These are phyloP conservation scores for Angophora floribunda DNA, from an alignment of 345 rosid species.

Conservation along the genomic window DNA sequence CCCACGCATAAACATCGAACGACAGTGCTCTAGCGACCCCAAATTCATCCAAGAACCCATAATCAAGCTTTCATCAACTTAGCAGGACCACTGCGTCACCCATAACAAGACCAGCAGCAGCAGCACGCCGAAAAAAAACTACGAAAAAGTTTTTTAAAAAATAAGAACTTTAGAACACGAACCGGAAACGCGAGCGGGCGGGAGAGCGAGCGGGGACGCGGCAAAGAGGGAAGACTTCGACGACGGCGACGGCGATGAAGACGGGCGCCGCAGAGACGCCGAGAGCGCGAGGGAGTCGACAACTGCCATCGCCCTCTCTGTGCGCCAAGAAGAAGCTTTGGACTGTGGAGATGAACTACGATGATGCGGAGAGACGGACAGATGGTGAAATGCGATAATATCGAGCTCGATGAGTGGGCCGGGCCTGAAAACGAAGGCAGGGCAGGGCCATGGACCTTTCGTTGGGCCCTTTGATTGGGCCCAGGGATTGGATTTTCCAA, in stretches of 20 bases:
- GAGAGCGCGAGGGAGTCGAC: neutral
- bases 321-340: neutral
- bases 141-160: neutral
- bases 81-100: neutral
- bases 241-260: conserved; percentile 14
- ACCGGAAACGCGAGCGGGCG: conserved; percentile 31
- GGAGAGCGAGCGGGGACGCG: conserved; percentile 26
- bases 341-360: neutral
- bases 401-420: neutral
- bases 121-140: neutral
- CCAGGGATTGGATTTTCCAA: neutral
- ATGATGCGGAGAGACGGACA: neutral
- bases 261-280: conserved; percentile 17
- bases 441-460: neutral
- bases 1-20: neutral
- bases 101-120: neutral
- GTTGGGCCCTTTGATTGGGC: neutral
- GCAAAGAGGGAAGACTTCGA: conserved; percentile 16
- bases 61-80: neutral
- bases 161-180: neutral
- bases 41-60: neutral
- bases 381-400: neutral
- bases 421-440: neutral
- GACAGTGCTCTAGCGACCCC: neutral
- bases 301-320: neutral